These are phyloP conservation scores for Sanghuangporus weigelae DNA, from an alignment of 1,284 basidiomycete genomes.

Conservation along the genomic window DNA sequence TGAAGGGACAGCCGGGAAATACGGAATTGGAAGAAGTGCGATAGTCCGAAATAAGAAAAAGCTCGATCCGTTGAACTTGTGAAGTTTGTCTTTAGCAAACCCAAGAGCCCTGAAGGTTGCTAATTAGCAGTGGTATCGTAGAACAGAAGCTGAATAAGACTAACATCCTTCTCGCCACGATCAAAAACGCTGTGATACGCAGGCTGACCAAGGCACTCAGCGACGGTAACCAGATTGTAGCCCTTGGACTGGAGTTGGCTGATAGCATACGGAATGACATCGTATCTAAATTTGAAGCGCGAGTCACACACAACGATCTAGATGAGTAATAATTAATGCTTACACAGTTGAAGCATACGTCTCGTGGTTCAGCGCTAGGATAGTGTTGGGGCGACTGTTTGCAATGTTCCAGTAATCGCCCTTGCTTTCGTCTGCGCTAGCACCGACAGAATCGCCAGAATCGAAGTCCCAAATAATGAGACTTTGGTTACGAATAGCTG, in stretches of 20 bases:
- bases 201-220: slow-evolving; percentile 38
- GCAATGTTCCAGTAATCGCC: slow-evolving; percentile 28
- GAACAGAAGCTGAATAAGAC: not conserved
- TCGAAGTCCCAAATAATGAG: slow-evolving; percentile 42
- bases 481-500: slow-evolving; percentile 34
- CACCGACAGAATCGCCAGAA: slow-evolving; percentile 32
- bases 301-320: not conserved
- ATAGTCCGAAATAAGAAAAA: not conserved
- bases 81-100: slow-evolving; percentile 7
- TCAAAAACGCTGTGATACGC: slow-evolving; percentile 2
- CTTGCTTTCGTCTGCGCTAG: slow-evolving; percentile 29
- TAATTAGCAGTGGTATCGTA: not conserved
- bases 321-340: slow-evolving; percentile 8
- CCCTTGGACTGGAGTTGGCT: slow-evolving; percentile 25
- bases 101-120: slow-evolving; percentile 14
- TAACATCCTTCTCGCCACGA: slow-evolving; percentile 13
- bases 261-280: slow-evolving; percentile 26
- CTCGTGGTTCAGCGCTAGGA: slow-evolving; percentile 43
- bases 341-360: slow-evolving; percentile 35
- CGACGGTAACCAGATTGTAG: slow-evolving; percentile 41
- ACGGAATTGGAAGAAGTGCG: not conserved
- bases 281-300: not conserved
- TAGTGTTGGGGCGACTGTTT: slow-evolving; percentile 30
- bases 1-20: not conserved
- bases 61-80: not conserved